Conservation (phyloP, 176 grass and related monocot species). For the Pontederia paniculata region DNA sequence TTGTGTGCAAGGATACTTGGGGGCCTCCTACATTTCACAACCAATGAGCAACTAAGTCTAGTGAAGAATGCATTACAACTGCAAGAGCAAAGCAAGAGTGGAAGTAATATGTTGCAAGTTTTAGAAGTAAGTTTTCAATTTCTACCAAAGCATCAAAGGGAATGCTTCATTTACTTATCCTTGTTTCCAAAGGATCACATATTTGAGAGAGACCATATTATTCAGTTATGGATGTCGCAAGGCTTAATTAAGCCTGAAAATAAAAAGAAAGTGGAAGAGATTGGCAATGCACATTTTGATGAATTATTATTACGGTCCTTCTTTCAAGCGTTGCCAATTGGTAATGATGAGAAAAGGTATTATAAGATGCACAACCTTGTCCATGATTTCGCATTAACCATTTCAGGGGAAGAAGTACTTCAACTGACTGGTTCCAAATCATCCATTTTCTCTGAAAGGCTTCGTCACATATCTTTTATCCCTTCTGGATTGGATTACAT, state of each 20-base stretch:
- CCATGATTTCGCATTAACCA: slow-evolving; percentile 10
- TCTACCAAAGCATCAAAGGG: slow-evolving; percentile 5
- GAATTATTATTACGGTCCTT: slow-evolving; percentile 24
- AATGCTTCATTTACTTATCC: slow-evolving; percentile 22
- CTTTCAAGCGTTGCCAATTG: slow-evolving; percentile 8
- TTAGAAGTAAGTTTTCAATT: slow-evolving; percentile 30
- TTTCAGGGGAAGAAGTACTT: slow-evolving; percentile 13
- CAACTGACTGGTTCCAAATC: slow-evolving; percentile 1
- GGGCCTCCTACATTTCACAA: slow-evolving; percentile 11
- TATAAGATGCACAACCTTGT: slow-evolving; percentile 24
- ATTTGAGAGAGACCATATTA: not conserved
- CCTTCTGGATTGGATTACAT: not conserved
- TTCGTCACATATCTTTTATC: slow-evolving; percentile 16
- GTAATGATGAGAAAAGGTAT: slow-evolving; percentile 8
- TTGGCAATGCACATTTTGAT: slow-evolving; percentile 17
- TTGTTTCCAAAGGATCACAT: slow-evolving; percentile 6
- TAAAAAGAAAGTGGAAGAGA: slow-evolving; percentile 12
- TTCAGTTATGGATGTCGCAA: slow-evolving; percentile 39
- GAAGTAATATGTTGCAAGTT: slow-evolving; percentile 15
- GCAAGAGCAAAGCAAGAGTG: slow-evolving; percentile 1
- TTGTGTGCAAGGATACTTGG: slow-evolving; percentile 23
- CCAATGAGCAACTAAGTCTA: not conserved
- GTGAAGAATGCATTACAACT: slow-evolving; percentile 12
- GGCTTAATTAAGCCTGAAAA: slow-evolving; percentile 14
- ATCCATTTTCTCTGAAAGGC: not conserved